Conservation (phyloP, 257 asterid genomes). For the Rauvolfia tetraphylla region DNA sequence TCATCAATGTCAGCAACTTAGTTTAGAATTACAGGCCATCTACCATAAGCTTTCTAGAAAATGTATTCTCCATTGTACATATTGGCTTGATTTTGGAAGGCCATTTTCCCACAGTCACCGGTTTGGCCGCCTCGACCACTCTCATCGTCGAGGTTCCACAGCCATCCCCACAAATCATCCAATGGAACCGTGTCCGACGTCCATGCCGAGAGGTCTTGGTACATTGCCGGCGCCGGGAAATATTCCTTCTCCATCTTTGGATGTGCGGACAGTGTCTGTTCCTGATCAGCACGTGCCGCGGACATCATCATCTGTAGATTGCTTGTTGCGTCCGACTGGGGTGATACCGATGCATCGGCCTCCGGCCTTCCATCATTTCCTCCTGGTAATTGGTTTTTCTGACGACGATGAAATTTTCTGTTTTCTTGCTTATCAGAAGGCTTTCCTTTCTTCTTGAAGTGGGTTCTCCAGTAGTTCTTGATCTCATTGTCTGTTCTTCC, state of each 20-base stretch:
- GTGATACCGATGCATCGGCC: background rate
- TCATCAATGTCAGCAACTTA: background rate
- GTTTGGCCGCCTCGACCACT: background rate
- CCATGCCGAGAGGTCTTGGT: background rate
- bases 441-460: constrained; percentile 5
- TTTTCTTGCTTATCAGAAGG: background rate
- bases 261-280: background rate
- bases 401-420: background rate
- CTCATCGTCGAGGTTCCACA: background rate
- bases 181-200: background rate
- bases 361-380: background rate
- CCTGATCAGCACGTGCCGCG: background rate
- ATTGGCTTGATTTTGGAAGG: background rate
- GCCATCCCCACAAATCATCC: constrained; percentile 10
- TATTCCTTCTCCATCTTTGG: background rate
- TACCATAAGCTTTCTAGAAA: background rate
- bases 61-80: background rate
- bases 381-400: background rate
- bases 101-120: background rate
- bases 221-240: background rate
- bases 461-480: constrained; percentile 12
- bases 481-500: constrained; percentile 11
- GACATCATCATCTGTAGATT: background rate
- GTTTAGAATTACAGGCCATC: background rate
- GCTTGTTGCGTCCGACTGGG: background rate